Base-by-base conservation (phyloP, 257 asterid genomes). In the Scutellaria galericulata region DNA sequence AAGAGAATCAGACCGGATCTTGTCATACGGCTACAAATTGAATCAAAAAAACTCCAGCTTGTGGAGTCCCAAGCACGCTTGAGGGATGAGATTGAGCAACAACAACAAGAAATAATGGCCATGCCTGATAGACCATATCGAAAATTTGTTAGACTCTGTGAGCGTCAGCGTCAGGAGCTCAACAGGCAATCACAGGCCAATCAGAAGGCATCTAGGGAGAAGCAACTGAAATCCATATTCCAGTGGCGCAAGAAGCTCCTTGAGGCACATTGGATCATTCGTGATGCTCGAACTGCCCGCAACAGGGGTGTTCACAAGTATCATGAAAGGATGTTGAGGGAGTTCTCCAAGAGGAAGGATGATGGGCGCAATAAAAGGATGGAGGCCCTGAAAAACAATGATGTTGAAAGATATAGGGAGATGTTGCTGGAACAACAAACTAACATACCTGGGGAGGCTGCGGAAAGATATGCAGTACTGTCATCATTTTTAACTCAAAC, bases 201-300 rank as follows among this genome's bases (percentile, higher is more conserved):
- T 58, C 97, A 82, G 86, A 90, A 85, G 87, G 92, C 96, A 58
- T 81, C 79, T 48, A 83, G 97, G 84, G 99, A 95, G 77, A 95
- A 87, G 83, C 99, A 95, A 72, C 82, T 95, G 80, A 95, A 95
- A 81, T 84, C 94, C 64, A 89, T 90, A 78, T 92, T 95, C 79
- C 96, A 82, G 72, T 95, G 99, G 99, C 97, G 99, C 69, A 95
- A 95, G 91, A 95, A 90, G 88, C 96, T 95, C 82, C 96, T 95
- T 7, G 99, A 95, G 87, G 86, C 96, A 45, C 98, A 95, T 70
- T 95, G 99, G 99, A 96, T 83, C 67, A 87, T 92, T 64, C 96
- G 99, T 62, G 99, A 95, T 87, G 96, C 99, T 53, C 92, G 99
- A 61, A 90, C 92, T 70, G 95, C 98, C 45, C 96, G 99, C 57